Percentiles rank a stretch among this genome's conserved stretches.
Conservation (phyloP, 73 alveolate species). For the Halteria grandinella region DNA sequence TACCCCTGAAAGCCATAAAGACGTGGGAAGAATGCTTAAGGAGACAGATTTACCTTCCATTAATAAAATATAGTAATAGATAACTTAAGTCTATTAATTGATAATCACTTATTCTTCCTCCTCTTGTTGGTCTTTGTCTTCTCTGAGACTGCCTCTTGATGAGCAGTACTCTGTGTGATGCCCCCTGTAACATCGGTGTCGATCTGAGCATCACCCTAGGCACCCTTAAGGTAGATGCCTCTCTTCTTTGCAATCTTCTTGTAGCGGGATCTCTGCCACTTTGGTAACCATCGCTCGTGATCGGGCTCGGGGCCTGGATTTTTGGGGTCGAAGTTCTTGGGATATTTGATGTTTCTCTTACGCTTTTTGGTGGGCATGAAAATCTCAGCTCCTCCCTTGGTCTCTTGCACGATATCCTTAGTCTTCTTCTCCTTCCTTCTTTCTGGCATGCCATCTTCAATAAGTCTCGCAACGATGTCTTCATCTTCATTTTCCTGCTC, state of each 20-base stretch:
- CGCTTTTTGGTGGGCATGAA: conserved; percentile 64
- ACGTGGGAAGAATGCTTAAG: too few species aligned
- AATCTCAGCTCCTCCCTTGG: conserved; percentile 59
- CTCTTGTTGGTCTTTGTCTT: conserved; percentile 11
- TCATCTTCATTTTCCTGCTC: conserved; percentile 1
- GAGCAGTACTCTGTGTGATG: conserved; percentile 21
- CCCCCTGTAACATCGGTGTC: conserved; percentile 45
- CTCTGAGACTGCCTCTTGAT: conserved; percentile 21
- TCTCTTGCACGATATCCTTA: conserved; percentile 20
- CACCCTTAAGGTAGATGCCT: conserved; percentile 54
- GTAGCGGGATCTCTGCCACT: conserved; percentile 74
- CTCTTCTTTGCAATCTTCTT: conserved; percentile 70
- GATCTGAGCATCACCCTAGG: conserved; percentile 57
- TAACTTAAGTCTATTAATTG: not conserved
- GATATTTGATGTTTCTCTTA: conserved; percentile 76
- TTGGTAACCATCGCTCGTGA: conserved; percentile 91
- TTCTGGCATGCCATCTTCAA: conserved; percentile 55
- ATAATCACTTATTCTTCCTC: not conserved
- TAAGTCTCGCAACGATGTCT: conserved; percentile 3
- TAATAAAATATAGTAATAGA: too few species aligned
- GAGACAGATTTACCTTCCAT: too few species aligned
- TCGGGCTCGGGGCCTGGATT: conserved; percentile 93
- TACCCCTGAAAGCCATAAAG: too few species aligned
- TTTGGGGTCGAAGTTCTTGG: conserved; percentile 87
- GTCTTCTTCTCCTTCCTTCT: conserved; percentile 44